Percentiles rank a stretch among this genome's conserved stretches.
Evolutionary conservation across 208 protist genomes (phyloP).

Genomic region (Trypanosoma platydactyli): DNA sequence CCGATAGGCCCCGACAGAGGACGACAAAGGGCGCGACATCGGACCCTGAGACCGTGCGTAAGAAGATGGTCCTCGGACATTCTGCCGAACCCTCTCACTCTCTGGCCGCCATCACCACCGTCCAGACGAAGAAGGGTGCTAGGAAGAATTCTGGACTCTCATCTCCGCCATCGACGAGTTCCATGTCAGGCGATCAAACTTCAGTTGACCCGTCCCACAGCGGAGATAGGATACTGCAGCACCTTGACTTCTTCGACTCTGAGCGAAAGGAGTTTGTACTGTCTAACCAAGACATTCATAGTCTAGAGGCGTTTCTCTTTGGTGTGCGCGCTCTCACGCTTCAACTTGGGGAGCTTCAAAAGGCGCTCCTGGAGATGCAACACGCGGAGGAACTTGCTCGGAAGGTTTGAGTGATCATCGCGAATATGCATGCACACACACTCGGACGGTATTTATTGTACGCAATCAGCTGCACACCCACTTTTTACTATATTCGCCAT

Average conservation of each 20-base stretch:
- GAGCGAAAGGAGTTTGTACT: constrained; percentile 78
- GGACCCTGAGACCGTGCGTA: constrained; percentile 7
- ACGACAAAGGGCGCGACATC: neutral
- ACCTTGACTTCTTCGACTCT: constrained; percentile 60
- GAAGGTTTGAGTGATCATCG: constrained; percentile 56
- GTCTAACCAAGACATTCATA: constrained; percentile 87
- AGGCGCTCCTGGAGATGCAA: constrained; percentile 80
- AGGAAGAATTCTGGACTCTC: neutral
- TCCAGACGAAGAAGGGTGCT: neutral
- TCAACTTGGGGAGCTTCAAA: constrained; percentile 81
- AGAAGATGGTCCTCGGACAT: neutral
- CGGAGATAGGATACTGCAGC: constrained; percentile 27
- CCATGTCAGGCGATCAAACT: constrained; percentile 4
- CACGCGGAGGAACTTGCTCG: constrained; percentile 69
- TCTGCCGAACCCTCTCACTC: neutral
- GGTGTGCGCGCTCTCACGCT: constrained; percentile 66
- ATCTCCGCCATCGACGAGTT: neutral
- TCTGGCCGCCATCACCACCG: too few relatives aligned
- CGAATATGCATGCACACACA: too few relatives aligned
- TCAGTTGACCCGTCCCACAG: constrained; percentile 7
- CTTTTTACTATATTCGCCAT: too few relatives aligned
- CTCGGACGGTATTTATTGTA: too few relatives aligned
- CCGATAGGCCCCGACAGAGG: neutral
- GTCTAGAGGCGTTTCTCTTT: constrained; percentile 87
- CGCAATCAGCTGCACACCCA: too few relatives aligned